Evolutionary conservation across 495 filamentous ascomycete species (phyloP).

Genomic region (Penicillium psychrofluorescens): DNA sequence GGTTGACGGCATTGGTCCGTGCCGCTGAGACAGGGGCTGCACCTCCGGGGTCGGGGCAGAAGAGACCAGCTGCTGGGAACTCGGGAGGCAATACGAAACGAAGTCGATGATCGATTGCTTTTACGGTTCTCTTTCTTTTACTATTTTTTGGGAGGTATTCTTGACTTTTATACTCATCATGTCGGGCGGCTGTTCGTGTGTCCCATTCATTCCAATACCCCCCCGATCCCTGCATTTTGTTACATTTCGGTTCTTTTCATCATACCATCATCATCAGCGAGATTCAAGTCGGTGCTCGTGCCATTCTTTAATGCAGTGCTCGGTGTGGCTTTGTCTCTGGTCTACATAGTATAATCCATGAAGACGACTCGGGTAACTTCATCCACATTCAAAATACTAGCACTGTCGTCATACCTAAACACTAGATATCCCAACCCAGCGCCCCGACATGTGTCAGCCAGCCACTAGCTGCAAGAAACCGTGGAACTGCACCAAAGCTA

Average conservation of each 20-base stretch:
- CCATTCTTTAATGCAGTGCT: not conserved
- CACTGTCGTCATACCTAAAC: no score
- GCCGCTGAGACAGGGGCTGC: conserved; percentile 17
- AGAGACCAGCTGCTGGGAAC: conserved; percentile 26
- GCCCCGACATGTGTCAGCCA: no score
- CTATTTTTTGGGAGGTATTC: conserved; percentile 1
- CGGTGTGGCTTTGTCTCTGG: no score
- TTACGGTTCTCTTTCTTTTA: conserved; percentile 3
- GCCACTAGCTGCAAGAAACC: no score
- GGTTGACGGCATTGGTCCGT: conserved; percentile 24
- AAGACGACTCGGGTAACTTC: no score
- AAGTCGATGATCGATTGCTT: conserved; percentile 16
- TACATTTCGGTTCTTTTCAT: no score
- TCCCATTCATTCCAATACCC: conserved; percentile 22
- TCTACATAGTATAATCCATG: no score
- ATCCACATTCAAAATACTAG: no score
- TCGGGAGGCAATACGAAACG: conserved; percentile 27
- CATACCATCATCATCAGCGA: no score
- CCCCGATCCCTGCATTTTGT: conserved; percentile 1
- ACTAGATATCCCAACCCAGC: no score
- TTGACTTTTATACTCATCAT: not conserved
- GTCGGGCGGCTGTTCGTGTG: conserved; percentile 16
- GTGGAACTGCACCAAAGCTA: no score
- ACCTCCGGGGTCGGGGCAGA: conserved; percentile 20
- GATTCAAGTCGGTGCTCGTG: not conserved